These are phyloP conservation scores for Candida peoriensis DNA, from an alignment of 805 yeast genomes.

Conservation along the genomic window DNA sequence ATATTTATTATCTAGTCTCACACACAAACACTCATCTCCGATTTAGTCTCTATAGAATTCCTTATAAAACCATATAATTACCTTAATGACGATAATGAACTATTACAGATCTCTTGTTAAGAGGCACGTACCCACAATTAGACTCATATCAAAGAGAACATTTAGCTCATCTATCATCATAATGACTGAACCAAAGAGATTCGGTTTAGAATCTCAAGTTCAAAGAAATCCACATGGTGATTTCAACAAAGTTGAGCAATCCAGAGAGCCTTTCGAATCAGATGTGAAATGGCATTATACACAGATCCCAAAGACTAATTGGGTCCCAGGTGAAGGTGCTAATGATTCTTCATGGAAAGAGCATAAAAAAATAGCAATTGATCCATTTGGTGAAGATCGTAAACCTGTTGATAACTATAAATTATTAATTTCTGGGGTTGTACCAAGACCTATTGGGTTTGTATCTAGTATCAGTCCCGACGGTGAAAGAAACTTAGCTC, in stretches of 20 bases:
- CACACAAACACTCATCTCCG: too few species aligned
- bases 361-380: slow-evolving; percentile 40
- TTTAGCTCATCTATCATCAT: too few species aligned
- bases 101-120: too few species aligned
- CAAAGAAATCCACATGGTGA: slow-evolving; percentile 24
- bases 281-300: slow-evolving; percentile 19
- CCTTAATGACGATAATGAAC: too few species aligned
- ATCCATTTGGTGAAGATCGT: slow-evolving; percentile 32
- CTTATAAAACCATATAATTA: too few species aligned
- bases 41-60: too few species aligned
- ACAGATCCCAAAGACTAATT: slow-evolving; percentile 16
- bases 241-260: slow-evolving; percentile 20
- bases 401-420: slow-evolving; percentile 36
- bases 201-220: too few species aligned
- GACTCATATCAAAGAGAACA: too few species aligned
- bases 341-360: slow-evolving; percentile 24
- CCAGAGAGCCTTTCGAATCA: slow-evolving; percentile 19
- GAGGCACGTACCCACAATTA: too few species aligned
- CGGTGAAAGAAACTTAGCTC: slow-evolving; percentile 49
- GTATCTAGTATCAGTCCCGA: slow-evolving; percentile 40
- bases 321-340: slow-evolving; percentile 33
- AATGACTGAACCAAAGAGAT: too few species aligned
- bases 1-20: too few species aligned
- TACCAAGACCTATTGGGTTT: slow-evolving; percentile 60
- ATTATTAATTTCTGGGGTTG: slow-evolving; percentile 44